Conservation (phyloP, 1,139 yeast species). For the Suhomyces choctaworum region DNA sequence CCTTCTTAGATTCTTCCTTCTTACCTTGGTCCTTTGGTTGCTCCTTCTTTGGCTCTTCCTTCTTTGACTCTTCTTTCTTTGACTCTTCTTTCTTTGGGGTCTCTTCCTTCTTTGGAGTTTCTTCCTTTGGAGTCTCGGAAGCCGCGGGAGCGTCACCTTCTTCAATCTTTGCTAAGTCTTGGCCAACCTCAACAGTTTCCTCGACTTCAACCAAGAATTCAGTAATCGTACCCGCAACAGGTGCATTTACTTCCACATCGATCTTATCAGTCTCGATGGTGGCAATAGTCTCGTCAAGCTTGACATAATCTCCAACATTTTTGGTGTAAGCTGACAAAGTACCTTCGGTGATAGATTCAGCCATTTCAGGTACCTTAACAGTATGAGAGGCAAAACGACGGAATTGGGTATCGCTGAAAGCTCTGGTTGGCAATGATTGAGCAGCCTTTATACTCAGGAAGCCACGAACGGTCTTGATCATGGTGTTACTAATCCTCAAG, state of each 20-base stretch:
- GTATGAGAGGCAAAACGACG: conserved; percentile 44
- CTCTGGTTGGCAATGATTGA: conserved; percentile 6
- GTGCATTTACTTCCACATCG: conserved; percentile 95
- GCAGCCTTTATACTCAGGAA: conserved; percentile 5
- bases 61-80: conserved; percentile 25
- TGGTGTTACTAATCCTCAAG: conserved; percentile 6
- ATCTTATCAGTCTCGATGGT: conserved; percentile 98
- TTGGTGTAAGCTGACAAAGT: conserved; percentile 79
- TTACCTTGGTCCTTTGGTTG: conserved; percentile 23
- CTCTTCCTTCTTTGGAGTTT: conserved; percentile 24
- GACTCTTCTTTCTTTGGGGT: conserved; percentile 21
- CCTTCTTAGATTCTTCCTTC: conserved; percentile 21
- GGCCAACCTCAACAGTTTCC: conserved; percentile 96
- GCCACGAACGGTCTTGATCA: conserved; percentile 7
- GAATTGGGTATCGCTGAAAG: conserved; percentile 14
- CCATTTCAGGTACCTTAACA: conserved; percentile 97
- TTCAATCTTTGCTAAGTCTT: conserved; percentile 85
- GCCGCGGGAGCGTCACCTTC: conserved; percentile 84
- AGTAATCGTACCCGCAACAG: conserved; percentile 85
- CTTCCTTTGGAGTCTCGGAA: conserved; percentile 40
- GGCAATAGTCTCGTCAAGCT: conserved; percentile 87
- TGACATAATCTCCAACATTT: conserved; percentile 86
- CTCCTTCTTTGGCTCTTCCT: conserved; percentile 19
- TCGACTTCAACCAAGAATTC: conserved; percentile 83
- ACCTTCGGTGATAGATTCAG: conserved; percentile 98